Percentiles rank a stretch among this genome's conserved stretches.
Conservation (phyloP, 768 basidiomycete genomes). For the Dentipellis fragilis region DNA sequence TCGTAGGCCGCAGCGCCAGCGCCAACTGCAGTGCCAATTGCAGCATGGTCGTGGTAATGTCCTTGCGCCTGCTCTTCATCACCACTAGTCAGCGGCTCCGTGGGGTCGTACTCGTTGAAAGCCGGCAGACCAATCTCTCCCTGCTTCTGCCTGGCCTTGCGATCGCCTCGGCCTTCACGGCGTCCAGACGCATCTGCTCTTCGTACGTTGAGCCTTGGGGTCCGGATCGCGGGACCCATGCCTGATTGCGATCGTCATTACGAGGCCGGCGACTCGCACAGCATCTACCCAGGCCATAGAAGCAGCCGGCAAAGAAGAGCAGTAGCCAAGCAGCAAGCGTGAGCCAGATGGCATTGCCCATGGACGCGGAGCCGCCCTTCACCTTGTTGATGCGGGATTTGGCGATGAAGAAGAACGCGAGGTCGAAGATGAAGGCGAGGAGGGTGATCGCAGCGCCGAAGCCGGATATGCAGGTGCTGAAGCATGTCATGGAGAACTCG, state of each 20-base stretch:
- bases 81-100: conserved; percentile 54
- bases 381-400: conserved; percentile 71
- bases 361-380: conserved; percentile 63
- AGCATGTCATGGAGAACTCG: conserved; percentile 78
- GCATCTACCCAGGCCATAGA: conserved; percentile 77
- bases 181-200: conserved; percentile 71
- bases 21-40: not conserved
- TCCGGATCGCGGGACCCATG: conserved; percentile 13
- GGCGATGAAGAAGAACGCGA: conserved; percentile 84
- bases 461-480: conserved; percentile 71
- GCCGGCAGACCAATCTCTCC: conserved; percentile 64
- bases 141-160: conserved; percentile 56
- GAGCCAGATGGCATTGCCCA: conserved; percentile 89
- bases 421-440: conserved; percentile 86
- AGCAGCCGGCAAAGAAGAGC: conserved; percentile 85
- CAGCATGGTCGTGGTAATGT: conserved; percentile 15
- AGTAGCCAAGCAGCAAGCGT: conserved; percentile 80
- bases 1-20: conserved; percentile 14
- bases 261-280: conserved; percentile 56
- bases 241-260: conserved; percentile 17
- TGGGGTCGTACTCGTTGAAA: conserved; percentile 54
- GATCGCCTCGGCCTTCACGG: conserved; percentile 82
- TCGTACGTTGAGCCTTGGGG: conserved; percentile 28
- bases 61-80: conserved; percentile 31
- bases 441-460: conserved; percentile 73